Base-by-base conservation (phyloP, 108 stramenopile genomes). In the Pseudonitzschia delicatissima region DNA sequence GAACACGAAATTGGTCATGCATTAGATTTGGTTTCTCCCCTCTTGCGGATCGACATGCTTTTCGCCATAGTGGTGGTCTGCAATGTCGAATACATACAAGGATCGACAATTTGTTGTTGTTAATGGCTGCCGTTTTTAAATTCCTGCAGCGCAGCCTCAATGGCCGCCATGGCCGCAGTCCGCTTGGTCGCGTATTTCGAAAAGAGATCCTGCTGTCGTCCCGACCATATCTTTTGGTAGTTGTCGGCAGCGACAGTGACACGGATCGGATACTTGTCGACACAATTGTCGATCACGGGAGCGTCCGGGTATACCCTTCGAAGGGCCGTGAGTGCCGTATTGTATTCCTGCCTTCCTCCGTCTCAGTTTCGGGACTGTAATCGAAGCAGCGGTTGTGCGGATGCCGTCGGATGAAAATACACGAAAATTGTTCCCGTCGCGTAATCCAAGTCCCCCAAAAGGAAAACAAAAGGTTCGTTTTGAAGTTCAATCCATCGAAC, bases 351-450 rank as follows among this genome's bases (percentile, higher is more conserved):
- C 29, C 71, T 35, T 45, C 82, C 82, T 13, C 82, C 82, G 45
- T 84, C 82, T 84, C 82, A 84, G 82, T 84, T 84, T 49, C 66
- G 71, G 57, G 67, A 70, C 80, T 81, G 21, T 5, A 3, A 15
- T 45, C 9, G 5, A 2, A 6, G 47, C 20, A 7, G 3, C 12
- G 12, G 35, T 34, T 26, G 50, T 44, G 15, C 42, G 42, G 42
- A 44, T 44, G 15, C 15, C 13, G 42, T 15, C 12, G 42, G 15
- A 15, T 44, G 13, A 44, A 15, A 12, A 44, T 13, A 44, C 42
- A 44, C 42, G 42, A 15, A 13, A 15, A 44, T 44, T 44, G 12
- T 12, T 44, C n/a, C n/a, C n/a, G n/a, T n/a, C n/a, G n/a, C n/a
- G n/a, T n/a, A n/a, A n/a, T n/a, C n/a, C n/a, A n/a, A n/a, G 23